Percentiles rank a stretch among this genome's conserved stretches.
These are phyloP conservation scores for Coemansia sp. DNA, from an alignment of 192 early-diverging fungal genomes.

Conservation along the genomic window DNA sequence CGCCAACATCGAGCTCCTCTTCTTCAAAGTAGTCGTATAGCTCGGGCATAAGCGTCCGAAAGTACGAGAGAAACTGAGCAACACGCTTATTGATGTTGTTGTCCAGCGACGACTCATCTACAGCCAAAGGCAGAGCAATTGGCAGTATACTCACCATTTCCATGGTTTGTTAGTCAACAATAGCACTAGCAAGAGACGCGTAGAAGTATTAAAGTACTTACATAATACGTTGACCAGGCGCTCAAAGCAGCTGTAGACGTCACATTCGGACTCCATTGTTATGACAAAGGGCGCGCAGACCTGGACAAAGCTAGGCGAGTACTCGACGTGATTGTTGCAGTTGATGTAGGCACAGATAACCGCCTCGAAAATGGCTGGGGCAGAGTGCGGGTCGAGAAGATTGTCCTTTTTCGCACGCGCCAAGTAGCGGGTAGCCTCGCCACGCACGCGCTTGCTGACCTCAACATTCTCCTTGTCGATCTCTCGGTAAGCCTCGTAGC, in stretches of 20 bases:
- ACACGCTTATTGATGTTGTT: conserved; percentile 74
- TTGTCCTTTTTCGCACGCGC: conserved; percentile 41
- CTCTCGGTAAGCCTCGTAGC: conserved; percentile 65
- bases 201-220: conserved; percentile 28
- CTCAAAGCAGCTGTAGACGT: conserved; percentile 83
- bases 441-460: conserved; percentile 73
- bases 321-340: conserved; percentile 75
- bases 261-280: conserved; percentile 69
- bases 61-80: conserved; percentile 82
- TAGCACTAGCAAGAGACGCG: neutral
- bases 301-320: conserved; percentile 71
- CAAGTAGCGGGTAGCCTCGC: conserved; percentile 71
- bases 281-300: conserved; percentile 84
- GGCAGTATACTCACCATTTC: neutral
- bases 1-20: conserved; percentile 87
- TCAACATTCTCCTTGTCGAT: conserved; percentile 69
- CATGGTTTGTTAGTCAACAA: neutral
- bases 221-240: conserved; percentile 70
- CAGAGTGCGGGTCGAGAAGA: conserved; percentile 45
- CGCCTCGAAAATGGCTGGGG: conserved; percentile 72
- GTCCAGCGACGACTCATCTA: conserved; percentile 70
- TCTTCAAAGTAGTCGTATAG: conserved; percentile 95
- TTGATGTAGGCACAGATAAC: conserved; percentile 87
- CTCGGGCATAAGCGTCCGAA: conserved; percentile 82
- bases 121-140: neutral